Base-by-base conservation (phyloP, 2,329 filamentous ascomycete genomes). In the Neofusicoccum sp. region DNA sequence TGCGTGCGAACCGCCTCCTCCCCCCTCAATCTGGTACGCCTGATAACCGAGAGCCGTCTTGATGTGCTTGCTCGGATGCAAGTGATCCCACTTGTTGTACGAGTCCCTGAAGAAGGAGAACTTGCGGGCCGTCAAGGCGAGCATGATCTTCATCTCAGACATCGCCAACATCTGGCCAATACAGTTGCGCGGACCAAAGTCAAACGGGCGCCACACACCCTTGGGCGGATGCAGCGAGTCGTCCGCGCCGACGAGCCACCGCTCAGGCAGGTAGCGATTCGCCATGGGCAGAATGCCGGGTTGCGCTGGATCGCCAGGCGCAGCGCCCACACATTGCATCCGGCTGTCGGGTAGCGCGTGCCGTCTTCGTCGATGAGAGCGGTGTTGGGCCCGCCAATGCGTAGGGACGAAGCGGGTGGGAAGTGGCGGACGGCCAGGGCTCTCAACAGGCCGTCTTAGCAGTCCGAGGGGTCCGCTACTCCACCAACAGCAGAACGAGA, bases 151-250 rank as follows among this genome's bases (percentile, higher is more conserved):
- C 39, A 78, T 62, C 66, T 79, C 74, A 14, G 72, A 66, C 64
- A 71, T 67, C 1, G 76, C 76, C 22, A 80, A 66, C n/a, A 71
- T 71, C 66, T 77, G 73, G 0, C 77, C 77, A 22, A 76, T 69
- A 60, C 78, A 80, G 4, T 67, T 69, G 3, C 77, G 66, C 1
- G 73, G 71, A 0, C 78, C 79, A 4, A 70, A 64, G 41, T 79
- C 76, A 62, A 81, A 81, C 0, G 77, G 71, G 6, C 74, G 68
- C 65, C 66, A 79, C 22, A 16, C 64, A 11, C 67, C 56, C 3
- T 63, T 39, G 4, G 31, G 44, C 7, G 67, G 44, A 16, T 66
- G 44, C 14, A 70, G 48, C 9, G 62, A 41, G 47, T 66, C 39
- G 2, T 45, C 45, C 33, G 43, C 8, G 0, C 39, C 45, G 3